Percentiles rank a stretch among this genome's conserved stretches.
Conservation (phyloP, 805 yeast species). For the Lipomyces chichibuensis region DNA sequence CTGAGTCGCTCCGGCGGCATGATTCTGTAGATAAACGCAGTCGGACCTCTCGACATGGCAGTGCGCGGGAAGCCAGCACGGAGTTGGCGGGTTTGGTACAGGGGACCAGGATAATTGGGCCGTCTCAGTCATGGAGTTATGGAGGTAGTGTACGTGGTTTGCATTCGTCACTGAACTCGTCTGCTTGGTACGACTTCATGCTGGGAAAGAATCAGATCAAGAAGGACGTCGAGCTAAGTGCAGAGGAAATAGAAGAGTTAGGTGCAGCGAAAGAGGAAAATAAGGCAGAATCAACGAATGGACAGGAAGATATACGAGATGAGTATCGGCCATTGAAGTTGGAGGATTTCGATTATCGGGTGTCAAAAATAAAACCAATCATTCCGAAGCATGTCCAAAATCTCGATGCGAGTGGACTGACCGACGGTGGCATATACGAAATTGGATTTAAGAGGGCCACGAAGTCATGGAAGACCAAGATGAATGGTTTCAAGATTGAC, state of each 20-base stretch:
- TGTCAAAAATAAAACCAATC: constrained; percentile 15
- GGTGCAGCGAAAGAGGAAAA: background rate
- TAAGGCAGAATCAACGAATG: background rate
- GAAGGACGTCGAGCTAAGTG: constrained; percentile 17
- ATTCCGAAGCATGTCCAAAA: background rate
- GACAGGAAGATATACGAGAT: constrained; percentile 7
- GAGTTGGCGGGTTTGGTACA: background rate
- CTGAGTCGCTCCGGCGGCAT: background rate
- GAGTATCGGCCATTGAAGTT: constrained; percentile 15
- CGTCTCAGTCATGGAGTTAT: background rate
- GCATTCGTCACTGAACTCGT: background rate
- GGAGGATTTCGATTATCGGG: constrained; percentile 21
- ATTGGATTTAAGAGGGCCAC: constrained; percentile 19
- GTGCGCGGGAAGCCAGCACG: background rate
- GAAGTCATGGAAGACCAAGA: constrained; percentile 1
- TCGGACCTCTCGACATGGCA: background rate
- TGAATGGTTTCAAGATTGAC: constrained; percentile 13
- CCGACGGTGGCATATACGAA: constrained; percentile 12
- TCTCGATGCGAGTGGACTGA: background rate
- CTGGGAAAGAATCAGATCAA: constrained; percentile 3
- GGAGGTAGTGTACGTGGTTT: background rate
- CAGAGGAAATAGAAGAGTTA: constrained; percentile 22
- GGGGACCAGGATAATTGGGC: background rate
- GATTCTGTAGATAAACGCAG: background rate
- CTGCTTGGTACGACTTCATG: background rate